Conservation (phyloP, 768 basidiomycete species). For the Tremella mesenterica region DNA sequence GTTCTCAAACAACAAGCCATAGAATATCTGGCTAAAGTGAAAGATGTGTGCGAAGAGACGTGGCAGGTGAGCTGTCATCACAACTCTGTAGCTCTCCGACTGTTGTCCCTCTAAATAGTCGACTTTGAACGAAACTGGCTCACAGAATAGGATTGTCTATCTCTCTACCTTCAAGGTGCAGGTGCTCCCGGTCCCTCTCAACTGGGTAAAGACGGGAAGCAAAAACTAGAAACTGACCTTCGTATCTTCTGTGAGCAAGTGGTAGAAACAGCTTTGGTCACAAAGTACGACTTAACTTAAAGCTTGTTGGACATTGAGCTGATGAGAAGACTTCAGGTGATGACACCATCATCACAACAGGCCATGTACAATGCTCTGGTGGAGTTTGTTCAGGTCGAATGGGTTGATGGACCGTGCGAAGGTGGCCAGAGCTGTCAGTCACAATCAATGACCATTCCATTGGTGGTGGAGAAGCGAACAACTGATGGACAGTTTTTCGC, state of each 20-base stretch:
- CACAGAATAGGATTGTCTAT: conserved; percentile 47
- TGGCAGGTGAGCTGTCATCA: conserved; percentile 68
- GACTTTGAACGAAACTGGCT: conserved; percentile 70
- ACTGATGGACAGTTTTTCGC: conserved; percentile 58
- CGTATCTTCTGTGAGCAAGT: conserved; percentile 44
- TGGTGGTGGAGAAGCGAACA: conserved; percentile 18
- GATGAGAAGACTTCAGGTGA: conserved; percentile 39
- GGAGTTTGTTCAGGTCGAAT: conserved; percentile 79
- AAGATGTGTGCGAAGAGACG: conserved; percentile 57
- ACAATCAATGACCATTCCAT: background rate
- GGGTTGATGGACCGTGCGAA: conserved; percentile 75
- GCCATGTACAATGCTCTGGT: conserved; percentile 64
- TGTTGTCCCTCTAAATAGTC: background rate
- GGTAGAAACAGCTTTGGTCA: conserved; percentile 39
- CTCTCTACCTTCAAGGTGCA: conserved; percentile 44
- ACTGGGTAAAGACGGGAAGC: conserved; percentile 42
- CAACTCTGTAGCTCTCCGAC: conserved; percentile 51
- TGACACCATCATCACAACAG: conserved; percentile 32
- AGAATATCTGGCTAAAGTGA: conserved; percentile 67
- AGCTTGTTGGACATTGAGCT: conserved; percentile 29
- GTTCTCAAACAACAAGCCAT: conserved; percentile 76
- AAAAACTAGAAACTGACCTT: conserved; percentile 39
- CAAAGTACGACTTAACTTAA: conserved; percentile 33
- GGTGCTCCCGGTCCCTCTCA: conserved; percentile 34
- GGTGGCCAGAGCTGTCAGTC: conserved; percentile 68